Percentiles rank a stretch among this genome's conserved stretches.
These are phyloP conservation scores for Colletotrichum graminicola DNA, from an alignment of 2,329 filamentous ascomycete genomes.

Conservation along the genomic window DNA sequence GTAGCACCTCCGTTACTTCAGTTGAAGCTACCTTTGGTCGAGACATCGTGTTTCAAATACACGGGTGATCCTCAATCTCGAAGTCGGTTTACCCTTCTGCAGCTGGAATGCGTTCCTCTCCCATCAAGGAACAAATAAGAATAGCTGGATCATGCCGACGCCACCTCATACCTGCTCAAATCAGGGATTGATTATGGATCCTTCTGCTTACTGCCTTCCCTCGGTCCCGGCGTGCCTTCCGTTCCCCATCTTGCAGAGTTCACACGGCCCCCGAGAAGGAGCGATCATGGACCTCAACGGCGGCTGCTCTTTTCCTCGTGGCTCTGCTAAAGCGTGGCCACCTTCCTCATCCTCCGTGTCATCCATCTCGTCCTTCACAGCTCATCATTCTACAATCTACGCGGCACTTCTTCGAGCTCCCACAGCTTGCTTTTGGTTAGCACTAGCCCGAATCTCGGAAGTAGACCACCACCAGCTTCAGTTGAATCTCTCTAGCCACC, in stretches of 20 bases:
- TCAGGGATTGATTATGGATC: constrained; percentile 19
- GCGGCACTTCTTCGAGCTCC: constrained; percentile 14
- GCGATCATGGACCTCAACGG: constrained; percentile 24
- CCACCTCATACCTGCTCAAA: constrained; percentile 32
- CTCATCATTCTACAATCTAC: constrained; percentile 4
- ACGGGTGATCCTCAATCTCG: not conserved
- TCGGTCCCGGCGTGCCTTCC: constrained; percentile 15
- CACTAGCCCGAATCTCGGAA: constrained; percentile 10
- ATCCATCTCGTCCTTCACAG: not conserved
- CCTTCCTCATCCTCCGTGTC: constrained; percentile 7
- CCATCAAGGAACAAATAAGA: constrained; percentile 31
- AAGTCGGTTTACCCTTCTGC: not conserved
- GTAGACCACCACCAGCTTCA: constrained; percentile 37
- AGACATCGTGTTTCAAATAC: not conserved
- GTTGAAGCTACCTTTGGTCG: not conserved
- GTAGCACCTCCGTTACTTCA: not conserved
- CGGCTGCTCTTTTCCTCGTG: not conserved
- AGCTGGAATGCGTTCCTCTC: constrained; percentile 28
- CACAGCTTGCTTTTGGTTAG: constrained; percentile 41
- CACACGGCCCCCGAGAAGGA: constrained; percentile 24
- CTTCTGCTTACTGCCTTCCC: constrained; percentile 13
- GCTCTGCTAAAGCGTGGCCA: not conserved
- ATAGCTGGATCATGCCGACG: constrained; percentile 17
- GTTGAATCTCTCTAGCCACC: constrained; percentile 37
- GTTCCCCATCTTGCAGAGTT: constrained; percentile 14